Evolutionary conservation across 371 early-diverging fungal genomes (phyloP), one percentile per base, ranked within the genome.

Genomic region (Mucor saturninus): DNA sequence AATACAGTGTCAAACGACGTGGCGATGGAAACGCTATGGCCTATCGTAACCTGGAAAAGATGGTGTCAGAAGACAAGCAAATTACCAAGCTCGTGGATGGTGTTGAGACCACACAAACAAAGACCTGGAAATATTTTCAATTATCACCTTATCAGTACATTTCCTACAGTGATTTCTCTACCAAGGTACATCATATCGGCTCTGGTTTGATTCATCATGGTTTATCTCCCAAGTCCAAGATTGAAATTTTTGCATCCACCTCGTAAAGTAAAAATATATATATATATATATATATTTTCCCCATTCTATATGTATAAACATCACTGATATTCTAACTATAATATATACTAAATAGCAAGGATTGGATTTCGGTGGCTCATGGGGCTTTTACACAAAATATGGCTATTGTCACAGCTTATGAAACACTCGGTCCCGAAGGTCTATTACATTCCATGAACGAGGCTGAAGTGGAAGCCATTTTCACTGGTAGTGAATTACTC

Each of bases 81-180:
- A 77, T 95, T 32, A 83, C 77, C 56, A 91, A 91, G 75, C 68
- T 83, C 4, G 83, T 87, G 15, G 77, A 83, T 50, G 91, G 86
- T 58, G 86, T 84, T 45, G 86, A 88, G 61, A 79, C 72, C 46
- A 88, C 80, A 70, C 90, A 92, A 64, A 89, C 74, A 68, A 95
- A 95, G 80, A 87, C 69, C 29, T 95, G 94, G 94, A 91, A 89
- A 65, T 93, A 79, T 71, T 89, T 88, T 68, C 91, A 93, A 73
- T 78, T 94, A 56, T 83, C 88, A 4, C 71, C 70, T 11, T 94
- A 86, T 75, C 57, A 79, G 46, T 93, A 89, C 83, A 60, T 87
- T 57, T 87, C 87, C 46, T 92, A 88, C 67, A 68, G 73, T 14
- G 88, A 93, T 58, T 83, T 83, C 48, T 72, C 73, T 54, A 66